A percentile compares a stretch with the other conserved stretches of the same genome.
phyloP scores from a whole-genome alignment of 2,329 filamentous ascomycete genomes.

The Neonectria coccinea region DNA sequence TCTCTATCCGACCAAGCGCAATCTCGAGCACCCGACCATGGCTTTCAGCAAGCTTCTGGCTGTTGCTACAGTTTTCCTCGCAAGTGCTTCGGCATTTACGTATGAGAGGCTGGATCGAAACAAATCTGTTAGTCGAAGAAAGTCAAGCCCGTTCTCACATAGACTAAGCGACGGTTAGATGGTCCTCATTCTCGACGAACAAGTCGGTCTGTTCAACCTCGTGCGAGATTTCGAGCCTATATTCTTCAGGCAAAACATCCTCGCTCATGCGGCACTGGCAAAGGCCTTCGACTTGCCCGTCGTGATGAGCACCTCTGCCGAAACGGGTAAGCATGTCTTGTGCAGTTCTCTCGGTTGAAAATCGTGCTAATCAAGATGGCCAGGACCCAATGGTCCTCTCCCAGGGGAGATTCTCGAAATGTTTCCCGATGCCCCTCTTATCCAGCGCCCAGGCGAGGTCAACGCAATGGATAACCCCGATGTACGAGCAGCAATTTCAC shows the following conservation, averaged over 20 bases:
- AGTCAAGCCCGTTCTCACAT: background rate
- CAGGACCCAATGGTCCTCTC: slow-evolving; percentile 68
- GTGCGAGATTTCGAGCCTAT: slow-evolving; percentile 68
- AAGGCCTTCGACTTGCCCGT: slow-evolving; percentile 69
- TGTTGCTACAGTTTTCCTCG: background rate
- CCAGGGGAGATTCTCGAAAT: slow-evolving; percentile 69
- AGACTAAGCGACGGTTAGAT: background rate
- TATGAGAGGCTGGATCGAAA: slow-evolving; percentile 17
- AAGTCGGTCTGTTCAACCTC: slow-evolving; percentile 59
- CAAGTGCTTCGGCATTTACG: slow-evolving; percentile 2
- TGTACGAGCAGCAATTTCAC: slow-evolving; percentile 55
- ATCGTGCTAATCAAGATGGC: slow-evolving; percentile 39
- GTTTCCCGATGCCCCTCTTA: slow-evolving; percentile 68
- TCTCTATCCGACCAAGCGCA: background rate
- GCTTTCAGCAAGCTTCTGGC: background rate
- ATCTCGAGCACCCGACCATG: background rate
- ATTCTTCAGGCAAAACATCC: slow-evolving; percentile 67
- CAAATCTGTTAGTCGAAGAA: background rate
- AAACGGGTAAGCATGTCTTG: background rate
- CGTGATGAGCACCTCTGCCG: slow-evolving; percentile 65
- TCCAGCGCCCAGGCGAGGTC: slow-evolving; percentile 70
- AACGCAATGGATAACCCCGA: slow-evolving; percentile 73
- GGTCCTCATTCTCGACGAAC: slow-evolving; percentile 17
- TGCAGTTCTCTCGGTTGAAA: background rate
- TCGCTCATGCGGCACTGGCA: slow-evolving; percentile 67